These are phyloP conservation scores for Phytophthora niederhauseri DNA, from an alignment of 352 stramenopile species.

Conservation along the genomic window DNA sequence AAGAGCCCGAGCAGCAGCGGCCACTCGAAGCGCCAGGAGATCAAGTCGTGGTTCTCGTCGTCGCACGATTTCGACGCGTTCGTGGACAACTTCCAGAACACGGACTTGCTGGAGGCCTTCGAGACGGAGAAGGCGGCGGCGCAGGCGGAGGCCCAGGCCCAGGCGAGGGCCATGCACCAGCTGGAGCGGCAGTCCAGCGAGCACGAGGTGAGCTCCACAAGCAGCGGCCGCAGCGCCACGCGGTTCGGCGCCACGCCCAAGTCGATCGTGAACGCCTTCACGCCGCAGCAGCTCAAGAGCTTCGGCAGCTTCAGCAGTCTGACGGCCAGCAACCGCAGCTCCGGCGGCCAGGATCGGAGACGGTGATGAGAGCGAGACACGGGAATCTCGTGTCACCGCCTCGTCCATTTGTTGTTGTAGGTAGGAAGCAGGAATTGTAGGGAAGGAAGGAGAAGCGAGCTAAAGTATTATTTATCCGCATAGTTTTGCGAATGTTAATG, in stretches of 20 bases:
- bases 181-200: conserved; percentile 42
- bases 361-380: conserved; percentile 27
- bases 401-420: conserved; percentile 18
- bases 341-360: conserved; percentile 32
- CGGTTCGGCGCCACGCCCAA: conserved; percentile 42
- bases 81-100: conserved; percentile 72
- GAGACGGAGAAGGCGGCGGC: conserved; percentile 47
- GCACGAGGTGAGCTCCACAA: conserved; percentile 44
- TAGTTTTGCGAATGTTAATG: conserved; percentile 42
- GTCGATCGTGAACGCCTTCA: conserved; percentile 45
- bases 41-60: conserved; percentile 87
- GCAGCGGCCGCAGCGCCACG: conserved; percentile 42
- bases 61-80: conserved; percentile 85
- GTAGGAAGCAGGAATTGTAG: conserved; percentile 24
- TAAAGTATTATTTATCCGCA: conserved; percentile 63
- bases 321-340: conserved; percentile 39
- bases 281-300: conserved; percentile 55
- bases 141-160: conserved; percentile 34
- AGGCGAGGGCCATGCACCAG: conserved; percentile 38
- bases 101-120: conserved; percentile 53
- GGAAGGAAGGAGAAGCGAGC: conserved; percentile 16
- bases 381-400: conserved; percentile 7
- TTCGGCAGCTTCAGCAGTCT: conserved; percentile 74
- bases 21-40: conserved; percentile 78
- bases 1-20: conserved; percentile 51